Percentiles rank a stretch among this genome's conserved stretches.
phyloP scores from a whole-genome alignment of 345 rosid species.

The Populus alba region DNA sequence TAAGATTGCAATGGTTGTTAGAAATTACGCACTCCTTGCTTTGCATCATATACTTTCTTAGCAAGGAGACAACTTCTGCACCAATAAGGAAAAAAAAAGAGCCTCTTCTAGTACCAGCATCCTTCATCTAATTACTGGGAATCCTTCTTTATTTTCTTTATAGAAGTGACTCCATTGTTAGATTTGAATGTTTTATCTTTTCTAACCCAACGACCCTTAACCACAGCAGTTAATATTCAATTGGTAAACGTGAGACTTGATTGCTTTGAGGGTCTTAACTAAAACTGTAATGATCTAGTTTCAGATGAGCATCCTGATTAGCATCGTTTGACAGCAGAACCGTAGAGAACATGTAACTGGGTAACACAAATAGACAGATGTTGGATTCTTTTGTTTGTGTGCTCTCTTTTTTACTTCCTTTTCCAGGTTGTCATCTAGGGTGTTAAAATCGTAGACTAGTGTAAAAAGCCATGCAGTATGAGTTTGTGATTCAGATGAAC shows the following conservation, averaged over 20 bases:
- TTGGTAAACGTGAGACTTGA: background rate
- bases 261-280: background rate
- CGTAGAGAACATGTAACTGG: background rate
- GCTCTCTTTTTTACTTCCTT: background rate
- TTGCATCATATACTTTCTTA: background rate
- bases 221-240: background rate
- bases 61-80: background rate
- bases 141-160: no score
- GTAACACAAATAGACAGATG: background rate
- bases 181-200: background rate
- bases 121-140: background rate
- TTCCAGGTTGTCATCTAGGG: background rate
- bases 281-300: background rate
- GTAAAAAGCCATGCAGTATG: background rate
- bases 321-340: background rate
- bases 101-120: background rate
- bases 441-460: background rate
- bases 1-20: background rate
- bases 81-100: no score
- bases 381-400: background rate
- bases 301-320: background rate
- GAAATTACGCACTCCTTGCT: background rate
- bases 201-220: no score
- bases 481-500: background rate
- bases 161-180: background rate